These are phyloP conservation scores for Piper longum DNA, from an alignment of 164 flowering plant genomes.

Conservation along the genomic window DNA sequence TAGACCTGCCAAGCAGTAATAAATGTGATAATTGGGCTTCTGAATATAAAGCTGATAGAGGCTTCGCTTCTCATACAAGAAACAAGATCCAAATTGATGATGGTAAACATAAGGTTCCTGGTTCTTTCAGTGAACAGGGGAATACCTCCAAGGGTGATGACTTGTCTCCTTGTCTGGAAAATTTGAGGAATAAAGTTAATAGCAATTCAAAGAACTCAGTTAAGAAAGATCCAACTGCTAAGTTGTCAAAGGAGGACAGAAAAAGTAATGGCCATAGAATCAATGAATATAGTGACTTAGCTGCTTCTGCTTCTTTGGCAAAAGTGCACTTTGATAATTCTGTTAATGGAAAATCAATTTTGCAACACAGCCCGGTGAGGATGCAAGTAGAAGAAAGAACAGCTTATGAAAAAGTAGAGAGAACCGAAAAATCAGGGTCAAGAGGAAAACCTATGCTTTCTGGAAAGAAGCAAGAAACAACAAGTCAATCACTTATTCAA, in stretches of 20 bases:
- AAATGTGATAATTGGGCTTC: slow-evolving; percentile 27
- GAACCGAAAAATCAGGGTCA: slow-evolving; percentile 2
- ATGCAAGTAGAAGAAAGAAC: slow-evolving; percentile 24
- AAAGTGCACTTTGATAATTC: slow-evolving; percentile 1
- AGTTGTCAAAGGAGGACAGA: slow-evolving; percentile 24
- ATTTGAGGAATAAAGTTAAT: slow-evolving; percentile 20
- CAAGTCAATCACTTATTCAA: slow-evolving; percentile 12
- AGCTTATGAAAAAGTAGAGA: slow-evolving; percentile 28
- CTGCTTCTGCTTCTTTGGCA: neutral
- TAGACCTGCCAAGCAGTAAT: slow-evolving; percentile 18
- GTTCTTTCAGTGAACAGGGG: slow-evolving; percentile 17
- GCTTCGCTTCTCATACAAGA: slow-evolving; percentile 35
- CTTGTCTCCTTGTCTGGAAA: slow-evolving; percentile 17
- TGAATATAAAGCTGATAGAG: slow-evolving; percentile 33
- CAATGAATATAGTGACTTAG: slow-evolving; percentile 20
- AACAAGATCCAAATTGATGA: slow-evolving; percentile 31
- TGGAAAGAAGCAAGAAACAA: slow-evolving; percentile 5
- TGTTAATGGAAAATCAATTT: slow-evolving; percentile 5
- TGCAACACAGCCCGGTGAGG: slow-evolving; percentile 13
- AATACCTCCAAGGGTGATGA: slow-evolving; percentile 10
- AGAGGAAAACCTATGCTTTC: slow-evolving; percentile 1
- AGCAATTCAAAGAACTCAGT: slow-evolving; percentile 18
- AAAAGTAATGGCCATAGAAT: slow-evolving; percentile 20
- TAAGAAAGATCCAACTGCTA: slow-evolving; percentile 31
- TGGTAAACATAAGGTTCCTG: slow-evolving; percentile 23